Conservation (phyloP, 2,329 filamentous ascomycete species). For the Pezicula rhizophila region DNA sequence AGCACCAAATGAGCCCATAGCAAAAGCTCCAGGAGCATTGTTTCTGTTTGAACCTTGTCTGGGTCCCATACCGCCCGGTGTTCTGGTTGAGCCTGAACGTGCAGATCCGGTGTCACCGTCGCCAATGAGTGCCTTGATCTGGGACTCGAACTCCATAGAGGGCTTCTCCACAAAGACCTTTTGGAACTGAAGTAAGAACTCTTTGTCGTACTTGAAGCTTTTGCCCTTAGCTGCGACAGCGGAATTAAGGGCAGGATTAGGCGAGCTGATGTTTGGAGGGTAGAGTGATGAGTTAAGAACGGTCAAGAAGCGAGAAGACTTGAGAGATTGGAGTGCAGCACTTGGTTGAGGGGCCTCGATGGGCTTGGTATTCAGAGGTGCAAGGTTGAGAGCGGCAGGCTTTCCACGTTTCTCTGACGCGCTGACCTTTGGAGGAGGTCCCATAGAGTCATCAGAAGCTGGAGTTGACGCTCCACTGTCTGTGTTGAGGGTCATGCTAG, state of each 20-base stretch:
- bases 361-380: slow-evolving; percentile 72
- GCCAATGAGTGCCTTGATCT: slow-evolving; percentile 81
- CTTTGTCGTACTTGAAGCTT: slow-evolving; percentile 89
- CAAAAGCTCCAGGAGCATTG: slow-evolving; percentile 42
- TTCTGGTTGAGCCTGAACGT: slow-evolving; percentile 56
- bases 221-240: slow-evolving; percentile 73
- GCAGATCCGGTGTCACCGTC: slow-evolving; percentile 61
- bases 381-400: slow-evolving; percentile 82
- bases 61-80: slow-evolving; percentile 44
- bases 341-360: slow-evolving; percentile 90
- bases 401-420: slow-evolving; percentile 63
- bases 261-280: slow-evolving; percentile 76
- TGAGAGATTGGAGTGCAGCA: slow-evolving; percentile 86
- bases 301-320: slow-evolving; percentile 82
- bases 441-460: slow-evolving; percentile 39
- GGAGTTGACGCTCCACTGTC: slow-evolving; percentile 36
- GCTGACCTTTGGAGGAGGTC: slow-evolving; percentile 45
- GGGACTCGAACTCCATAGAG: slow-evolving; percentile 84
- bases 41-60: slow-evolving; percentile 46
- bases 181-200: slow-evolving; percentile 95
- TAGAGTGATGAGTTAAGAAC: slow-evolving; percentile 76
- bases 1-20: slow-evolving; percentile 67
- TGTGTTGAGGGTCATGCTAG: slow-evolving; percentile 41
- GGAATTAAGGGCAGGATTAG: slow-evolving; percentile 84
- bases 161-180: slow-evolving; percentile 95